phyloP scores from a whole-genome alignment of 2,329 filamentous ascomycete species.

The Hymenoscyphus albidus region DNA sequence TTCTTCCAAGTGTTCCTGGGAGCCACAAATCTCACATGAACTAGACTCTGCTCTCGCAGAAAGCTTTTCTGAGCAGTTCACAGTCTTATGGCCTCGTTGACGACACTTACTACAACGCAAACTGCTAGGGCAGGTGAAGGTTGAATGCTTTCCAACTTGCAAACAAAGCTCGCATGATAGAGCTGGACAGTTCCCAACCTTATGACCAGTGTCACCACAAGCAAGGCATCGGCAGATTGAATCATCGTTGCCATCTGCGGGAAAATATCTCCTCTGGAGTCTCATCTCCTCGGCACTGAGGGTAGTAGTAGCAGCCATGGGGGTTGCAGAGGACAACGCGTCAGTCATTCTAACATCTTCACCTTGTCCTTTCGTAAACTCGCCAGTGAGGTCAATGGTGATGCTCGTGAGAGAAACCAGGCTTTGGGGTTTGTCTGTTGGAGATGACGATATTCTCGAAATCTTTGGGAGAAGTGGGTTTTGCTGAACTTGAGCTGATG shows the following conservation, averaged over 20 bases:
- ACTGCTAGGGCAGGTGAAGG: constrained; percentile 48
- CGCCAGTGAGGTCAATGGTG: background rate
- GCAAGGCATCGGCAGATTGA: constrained; percentile 43
- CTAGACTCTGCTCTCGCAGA: constrained; percentile 49
- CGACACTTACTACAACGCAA: constrained; percentile 56
- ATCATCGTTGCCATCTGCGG: constrained; percentile 30
- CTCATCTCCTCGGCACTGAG: constrained; percentile 13
- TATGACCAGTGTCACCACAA: constrained; percentile 50
- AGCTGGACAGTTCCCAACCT: constrained; percentile 42
- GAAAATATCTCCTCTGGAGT: constrained; percentile 47
- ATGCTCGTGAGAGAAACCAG: background rate
- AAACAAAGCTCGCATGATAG: constrained; percentile 48
- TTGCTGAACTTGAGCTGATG: background rate
- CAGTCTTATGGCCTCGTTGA: constrained; percentile 54
- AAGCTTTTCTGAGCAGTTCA: constrained; percentile 54
- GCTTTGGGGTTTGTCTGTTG: background rate
- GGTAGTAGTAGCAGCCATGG: background rate
- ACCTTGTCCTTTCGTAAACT: background rate
- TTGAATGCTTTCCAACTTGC: constrained; percentile 42
- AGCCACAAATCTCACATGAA: constrained; percentile 59
- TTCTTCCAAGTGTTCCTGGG: constrained; percentile 53
- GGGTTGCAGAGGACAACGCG: background rate
- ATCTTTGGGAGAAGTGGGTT: background rate
- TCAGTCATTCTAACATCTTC: constrained; percentile 5
- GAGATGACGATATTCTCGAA: background rate